Evolutionary conservation across 2,329 filamentous ascomycete species (phyloP), one percentile per base, ranked within the genome.

Genomic region (Phyllosticta ampelicida): DNA sequence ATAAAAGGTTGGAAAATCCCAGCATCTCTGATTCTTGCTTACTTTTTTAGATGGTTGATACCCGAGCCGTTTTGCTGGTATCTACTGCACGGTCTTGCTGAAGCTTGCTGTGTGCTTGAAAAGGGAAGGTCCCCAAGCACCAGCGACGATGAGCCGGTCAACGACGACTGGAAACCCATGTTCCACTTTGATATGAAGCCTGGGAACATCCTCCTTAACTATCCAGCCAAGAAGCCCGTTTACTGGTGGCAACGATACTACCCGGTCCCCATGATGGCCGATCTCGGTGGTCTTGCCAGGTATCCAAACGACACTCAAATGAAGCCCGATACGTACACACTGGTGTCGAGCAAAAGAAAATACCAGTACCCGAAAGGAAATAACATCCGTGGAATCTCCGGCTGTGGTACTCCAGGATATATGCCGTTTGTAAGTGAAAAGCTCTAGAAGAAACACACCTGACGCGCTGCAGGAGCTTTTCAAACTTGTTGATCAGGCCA

Each of bases 111-210:
- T 10, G 21, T 13, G 16, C 50, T 58, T 10, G 36, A 53, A 19
- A 9, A 44, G 5, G 36, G 36, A 16, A n/a, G n/a, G n/a, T 6
- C 36, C 13, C 36, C 36, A n/a, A n/a, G 36, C 3, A n/a, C 18
- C 18, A 9, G 18, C 19, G 6, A 19, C 9, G 21, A 11, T 21
- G 6, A 5, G 9, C n/a, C 18, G 21, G 49, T 13, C 16, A 9
- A 51, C 23, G 8, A 26, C 23, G 8, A 26, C 23, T 51, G 49
- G 49, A 23, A 16, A 2, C 3, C 50, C 6, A 50, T 58, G 18
- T 58, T 53, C 21, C 51, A 58, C n/a, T 53, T 20, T 23, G 55
- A 58, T 23, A 11, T 58, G 10, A 58, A 58, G 51, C 50, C 55
- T 3, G n/a, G 11, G 9, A 58, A 58, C 13, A 30, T 58, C 3